Base-by-base conservation (phyloP, 306 rosid genomes). In the Ormosia emarginata region DNA sequence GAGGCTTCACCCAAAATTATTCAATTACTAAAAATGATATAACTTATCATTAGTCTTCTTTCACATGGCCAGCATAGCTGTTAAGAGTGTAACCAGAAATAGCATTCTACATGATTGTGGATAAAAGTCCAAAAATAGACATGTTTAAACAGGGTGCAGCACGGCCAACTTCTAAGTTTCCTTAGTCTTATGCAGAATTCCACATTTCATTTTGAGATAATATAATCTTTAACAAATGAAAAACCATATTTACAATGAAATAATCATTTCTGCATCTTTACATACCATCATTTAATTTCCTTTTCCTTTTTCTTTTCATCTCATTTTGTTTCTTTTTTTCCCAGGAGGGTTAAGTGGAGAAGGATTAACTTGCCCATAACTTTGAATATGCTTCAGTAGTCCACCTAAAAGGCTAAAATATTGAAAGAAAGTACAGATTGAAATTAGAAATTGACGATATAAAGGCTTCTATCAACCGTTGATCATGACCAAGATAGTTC, bases 211-310 rank as follows among this genome's bases (percentile, higher is more conserved):
- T 33, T 52, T n/a, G 76, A 71, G 52, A 63, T 71, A 64, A 67
- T 52, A 75, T 47, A 49, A 71, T 6, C 33, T 62, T 29, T 43
- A 63, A 18, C 8, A 78, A 11, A 71, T 55, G 30, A 36, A 64
- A 43, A 58, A 59, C 13, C 29, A 41, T 34, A 68, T 39, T 68
- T 6, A 75, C 59, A 11, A 15, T 11, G 36, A 77, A 49, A 67
- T 58, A 61, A 37, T 62, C 67, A 67, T 30, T 74, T 59, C 17
- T 84, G 63, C 58, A 9, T 39, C 57, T 8, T 37, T 67, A 17
- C 33, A 74, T 17, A 78, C 65, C 62, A 83, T 59, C 43, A 55
- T 46, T 62, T 63, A 83, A 72, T 73, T 67, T 39, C 70, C 50
- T 46, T 83, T 71, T 65, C n/a, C 30, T 17, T 44, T 43, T 67